These are phyloP conservation scores for Trametes meyenii DNA, from an alignment of 768 basidiomycete species.

Conservation along the genomic window DNA sequence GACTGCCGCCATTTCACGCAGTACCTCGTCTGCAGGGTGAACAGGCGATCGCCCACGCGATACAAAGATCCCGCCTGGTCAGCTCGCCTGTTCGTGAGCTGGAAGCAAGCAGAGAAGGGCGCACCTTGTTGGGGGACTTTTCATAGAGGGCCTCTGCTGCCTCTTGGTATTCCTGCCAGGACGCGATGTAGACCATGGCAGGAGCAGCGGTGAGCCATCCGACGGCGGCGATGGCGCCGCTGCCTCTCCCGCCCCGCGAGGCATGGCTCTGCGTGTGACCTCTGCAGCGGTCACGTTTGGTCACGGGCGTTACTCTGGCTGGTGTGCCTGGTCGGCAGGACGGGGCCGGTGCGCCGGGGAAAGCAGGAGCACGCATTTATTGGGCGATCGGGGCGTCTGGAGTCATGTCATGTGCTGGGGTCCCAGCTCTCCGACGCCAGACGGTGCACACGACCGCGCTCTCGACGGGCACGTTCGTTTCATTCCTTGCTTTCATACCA, in stretches of 20 bases:
- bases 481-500: neutral
- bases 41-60: neutral
- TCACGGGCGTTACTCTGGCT: neutral
- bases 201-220: conserved; percentile 36
- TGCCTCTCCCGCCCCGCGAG: neutral
- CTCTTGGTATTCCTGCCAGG: conserved; percentile 90
- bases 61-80: neutral
- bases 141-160: conserved; percentile 86
- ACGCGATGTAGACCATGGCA: conserved; percentile 86
- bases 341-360: neutral
- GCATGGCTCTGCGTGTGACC: neutral
- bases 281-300: neutral
- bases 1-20: conserved; percentile 89
- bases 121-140: conserved; percentile 75
- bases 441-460: neutral
- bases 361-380: conserved; percentile 1
- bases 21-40: conserved; percentile 72
- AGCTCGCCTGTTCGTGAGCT: neutral
- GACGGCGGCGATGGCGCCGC: neutral
- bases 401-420: conserved; percentile 1
- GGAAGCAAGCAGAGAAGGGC: conserved; percentile 27
- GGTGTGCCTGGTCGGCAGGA: neutral
- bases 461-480: neutral
- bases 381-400: neutral
- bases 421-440: neutral